Evolutionary conservation across 106 monocot genomes (phyloP).

Genomic region (Dendrobium chrysotoxum): DNA sequence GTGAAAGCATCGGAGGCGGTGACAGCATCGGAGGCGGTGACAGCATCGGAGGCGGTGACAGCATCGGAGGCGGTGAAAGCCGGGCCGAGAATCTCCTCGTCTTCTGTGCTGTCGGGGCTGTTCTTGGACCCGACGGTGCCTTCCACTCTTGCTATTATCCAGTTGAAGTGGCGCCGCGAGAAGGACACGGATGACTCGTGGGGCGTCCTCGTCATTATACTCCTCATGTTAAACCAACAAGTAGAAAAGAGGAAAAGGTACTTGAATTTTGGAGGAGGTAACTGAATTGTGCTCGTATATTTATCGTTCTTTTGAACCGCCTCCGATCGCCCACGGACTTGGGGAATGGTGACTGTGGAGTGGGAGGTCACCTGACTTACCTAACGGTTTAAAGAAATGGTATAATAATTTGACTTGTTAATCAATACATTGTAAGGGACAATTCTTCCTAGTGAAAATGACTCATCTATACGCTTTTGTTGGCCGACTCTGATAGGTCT

Average conservation of each 20-base stretch:
- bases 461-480: no score
- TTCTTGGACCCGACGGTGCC: background rate
- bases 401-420: no score
- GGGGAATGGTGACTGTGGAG: background rate
- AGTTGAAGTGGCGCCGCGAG: conserved; percentile 28
- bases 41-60: background rate
- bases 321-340: background rate
- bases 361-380: background rate
- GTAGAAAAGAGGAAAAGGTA: background rate
- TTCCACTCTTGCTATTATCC: conserved; percentile 16
- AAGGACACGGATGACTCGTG: conserved; percentile 22
- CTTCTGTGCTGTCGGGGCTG: conserved; percentile 3
- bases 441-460: no score
- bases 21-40: background rate
- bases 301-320: background rate
- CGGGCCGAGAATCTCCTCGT: conserved; percentile 9
- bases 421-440: no score
- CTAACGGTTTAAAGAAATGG: background rate
- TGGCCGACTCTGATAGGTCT: no score
- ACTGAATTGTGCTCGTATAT: background rate
- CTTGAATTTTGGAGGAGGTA: background rate
- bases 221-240: conserved; percentile 19
- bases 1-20: background rate
- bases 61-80: background rate
- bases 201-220: conserved; percentile 26